These are phyloP conservation scores for Silene conica DNA, from an alignment of 148 eudicot species.

Conservation along the genomic window DNA sequence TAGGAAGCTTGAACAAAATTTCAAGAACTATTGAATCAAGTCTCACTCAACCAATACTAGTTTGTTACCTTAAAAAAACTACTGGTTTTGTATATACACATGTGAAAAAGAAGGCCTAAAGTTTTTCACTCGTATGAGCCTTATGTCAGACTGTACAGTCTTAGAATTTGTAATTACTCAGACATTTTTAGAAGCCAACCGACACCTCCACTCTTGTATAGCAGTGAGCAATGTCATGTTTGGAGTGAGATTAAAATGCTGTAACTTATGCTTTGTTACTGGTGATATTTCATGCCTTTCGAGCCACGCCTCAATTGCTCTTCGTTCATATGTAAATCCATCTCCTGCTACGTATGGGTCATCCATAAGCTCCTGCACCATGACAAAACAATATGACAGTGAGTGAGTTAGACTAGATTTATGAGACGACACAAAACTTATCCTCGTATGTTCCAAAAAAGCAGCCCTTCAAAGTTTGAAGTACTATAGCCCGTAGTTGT, in stretches of 20 bases:
- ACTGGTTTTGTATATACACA: background rate
- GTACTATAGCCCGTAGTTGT: too few species aligned
- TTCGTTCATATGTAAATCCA: constrained; percentile 79
- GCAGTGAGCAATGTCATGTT: constrained; percentile 71
- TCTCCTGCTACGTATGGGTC: constrained; percentile 87
- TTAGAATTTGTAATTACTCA: constrained; percentile 2
- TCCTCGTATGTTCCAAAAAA: background rate
- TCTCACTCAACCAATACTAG: constrained; percentile 8
- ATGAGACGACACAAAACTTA: background rate
- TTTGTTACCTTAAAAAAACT: background rate
- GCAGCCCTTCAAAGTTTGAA: too few species aligned
- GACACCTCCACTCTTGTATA: constrained; percentile 73
- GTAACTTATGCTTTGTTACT: constrained; percentile 53
- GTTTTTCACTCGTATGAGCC: background rate
- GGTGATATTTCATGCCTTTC: constrained; percentile 64
- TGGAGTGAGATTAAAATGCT: constrained; percentile 54
- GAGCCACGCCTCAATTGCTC: constrained; percentile 76
- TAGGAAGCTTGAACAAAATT: background rate
- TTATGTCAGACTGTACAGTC: constrained; percentile 21
- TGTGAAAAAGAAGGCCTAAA: background rate
- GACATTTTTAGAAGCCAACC: constrained; percentile 24
- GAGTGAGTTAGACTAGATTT: background rate
- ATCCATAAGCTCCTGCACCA: constrained; percentile 70
- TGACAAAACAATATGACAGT: background rate
- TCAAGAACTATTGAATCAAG: background rate